Evolutionary conservation across 2,329 filamentous ascomycete genomes (phyloP).

Genomic region (Fusarium oxysporum): DNA sequence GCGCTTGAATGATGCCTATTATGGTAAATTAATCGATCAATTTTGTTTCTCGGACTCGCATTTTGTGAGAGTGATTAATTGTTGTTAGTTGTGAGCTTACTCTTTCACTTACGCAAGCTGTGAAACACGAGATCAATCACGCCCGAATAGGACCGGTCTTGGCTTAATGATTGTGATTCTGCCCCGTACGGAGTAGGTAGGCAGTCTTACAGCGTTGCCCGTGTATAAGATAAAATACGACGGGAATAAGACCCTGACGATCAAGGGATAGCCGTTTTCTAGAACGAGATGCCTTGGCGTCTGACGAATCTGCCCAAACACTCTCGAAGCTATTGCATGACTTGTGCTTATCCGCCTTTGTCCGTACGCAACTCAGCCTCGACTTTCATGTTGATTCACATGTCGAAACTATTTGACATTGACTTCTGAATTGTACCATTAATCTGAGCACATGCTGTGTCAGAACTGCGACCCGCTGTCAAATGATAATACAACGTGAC

Average conservation of each 20-base stretch:
- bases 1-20: constrained; percentile 4
- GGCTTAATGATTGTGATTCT: neutral
- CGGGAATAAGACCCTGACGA: constrained; percentile 13
- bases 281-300: neutral
- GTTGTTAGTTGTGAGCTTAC: neutral
- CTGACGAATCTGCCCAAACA: neutral
- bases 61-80: neutral
- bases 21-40: neutral
- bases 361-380: neutral
- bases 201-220: neutral
- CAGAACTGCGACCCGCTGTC: neutral
- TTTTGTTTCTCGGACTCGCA: neutral
- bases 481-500: constrained; percentile 17
- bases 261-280: neutral
- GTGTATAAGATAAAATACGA: neutral
- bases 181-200: neutral
- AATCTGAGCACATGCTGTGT: neutral
- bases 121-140: neutral
- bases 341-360: neutral
- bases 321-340: neutral
- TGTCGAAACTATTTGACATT: neutral
- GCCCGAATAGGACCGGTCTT: neutral
- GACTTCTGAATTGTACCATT: too few species aligned
- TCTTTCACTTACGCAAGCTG: neutral
- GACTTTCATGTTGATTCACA: neutral